Evolutionary conservation across 176 grass and related monocot genomes (phyloP), one percentile per base, ranked within the genome.

Genomic region (Avena atlantica): DNA sequence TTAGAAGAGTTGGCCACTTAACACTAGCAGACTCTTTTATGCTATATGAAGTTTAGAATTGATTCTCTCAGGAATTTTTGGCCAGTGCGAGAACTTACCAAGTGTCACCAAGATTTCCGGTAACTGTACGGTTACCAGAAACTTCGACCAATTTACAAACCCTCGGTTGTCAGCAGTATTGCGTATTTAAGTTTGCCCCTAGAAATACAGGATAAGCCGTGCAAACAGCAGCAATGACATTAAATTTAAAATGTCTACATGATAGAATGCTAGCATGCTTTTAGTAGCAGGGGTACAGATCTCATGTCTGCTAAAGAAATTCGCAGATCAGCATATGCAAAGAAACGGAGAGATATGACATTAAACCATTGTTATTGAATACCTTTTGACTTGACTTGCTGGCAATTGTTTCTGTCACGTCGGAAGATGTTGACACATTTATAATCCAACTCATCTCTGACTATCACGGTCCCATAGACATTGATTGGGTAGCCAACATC

Each of bases 391-490:
- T 8, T 6, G 12, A 86, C 10, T 45, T 70, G 14, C 77, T 86
- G 84, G 63, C 64, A 86, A 45, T 79, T 79, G 64, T 48, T 45
- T 66, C 84, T 79, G 12, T 79, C n/a, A 12, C 64, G 51, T 10
- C 64, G 50, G 37, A 86, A 86, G 76, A 86, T 79, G 23, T 17
- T 59, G 52, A 70, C 70, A 8, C 75, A 86, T 70, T 86, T 16
- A 59, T 65, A 31, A 86, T 79, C 84, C 12, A 86, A 7, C 14
- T 4, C 3, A 2, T 86, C 84, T 71, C 84, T 60, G 62, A 65
- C 62, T 65, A 79, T 79, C 63, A 86, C 76, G 15, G 76, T 79
- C 16, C 84, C 76, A 60, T 86, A 79, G n/a, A 86, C 36, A 71
- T 58, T 79, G 64, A 86, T 21, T 48, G 76, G 64, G 64, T 71